A percentile compares a stretch with the other conserved stretches of the same genome.
Conservation (phyloP, 2,329 filamentous ascomycete species). For the Arthrinium puccinioides region DNA sequence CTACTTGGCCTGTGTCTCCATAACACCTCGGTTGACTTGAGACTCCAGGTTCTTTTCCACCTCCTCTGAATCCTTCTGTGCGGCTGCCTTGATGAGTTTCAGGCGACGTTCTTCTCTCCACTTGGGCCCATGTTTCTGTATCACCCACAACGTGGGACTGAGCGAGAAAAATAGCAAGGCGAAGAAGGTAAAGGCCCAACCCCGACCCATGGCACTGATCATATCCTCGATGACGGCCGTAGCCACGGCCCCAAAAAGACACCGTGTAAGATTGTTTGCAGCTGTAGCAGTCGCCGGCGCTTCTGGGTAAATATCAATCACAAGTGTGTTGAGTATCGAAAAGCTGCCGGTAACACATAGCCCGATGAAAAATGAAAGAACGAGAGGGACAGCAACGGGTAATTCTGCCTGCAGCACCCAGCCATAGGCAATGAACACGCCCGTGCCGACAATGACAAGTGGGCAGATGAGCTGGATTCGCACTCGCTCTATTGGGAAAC, state of each 20-base stretch:
- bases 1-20: too few relatives aligned
- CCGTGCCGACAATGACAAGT: constrained; percentile 45
- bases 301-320: constrained; percentile 56
- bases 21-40: too few relatives aligned
- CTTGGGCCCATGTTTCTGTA: constrained; percentile 38
- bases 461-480: constrained; percentile 48
- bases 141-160: constrained; percentile 40
- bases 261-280: constrained; percentile 57
- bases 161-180: constrained; percentile 40
- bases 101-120: constrained; percentile 45
- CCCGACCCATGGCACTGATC: constrained; percentile 47
- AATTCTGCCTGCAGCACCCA: constrained; percentile 47
- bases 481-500: constrained; percentile 48
- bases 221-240: constrained; percentile 54
- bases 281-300: constrained; percentile 56
- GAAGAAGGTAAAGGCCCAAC: constrained; percentile 57
- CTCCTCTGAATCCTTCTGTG: constrained; percentile 21
- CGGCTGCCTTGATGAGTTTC: constrained; percentile 24
- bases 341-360: constrained; percentile 54
- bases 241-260: constrained; percentile 50
- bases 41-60: constrained; percentile 7
- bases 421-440: constrained; percentile 46
- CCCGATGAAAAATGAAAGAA: constrained; percentile 50
- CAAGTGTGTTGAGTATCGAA: constrained; percentile 53
- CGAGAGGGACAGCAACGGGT: constrained; percentile 46